These are phyloP conservation scores for Verticillium longisporum DNA, from an alignment of 2,329 filamentous ascomycete species.

Conservation along the genomic window DNA sequence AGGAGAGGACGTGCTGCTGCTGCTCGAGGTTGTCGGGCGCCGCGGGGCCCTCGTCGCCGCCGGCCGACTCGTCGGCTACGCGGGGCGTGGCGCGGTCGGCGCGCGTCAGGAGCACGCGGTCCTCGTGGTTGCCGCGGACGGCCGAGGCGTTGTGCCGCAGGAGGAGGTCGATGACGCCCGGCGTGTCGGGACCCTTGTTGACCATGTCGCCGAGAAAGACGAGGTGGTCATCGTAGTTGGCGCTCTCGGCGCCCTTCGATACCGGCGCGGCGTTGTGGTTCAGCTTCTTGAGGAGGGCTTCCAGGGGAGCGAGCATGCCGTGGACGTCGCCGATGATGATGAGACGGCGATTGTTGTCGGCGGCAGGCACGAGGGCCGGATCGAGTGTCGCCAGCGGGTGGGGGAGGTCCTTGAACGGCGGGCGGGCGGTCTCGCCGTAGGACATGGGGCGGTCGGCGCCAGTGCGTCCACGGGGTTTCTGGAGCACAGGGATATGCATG, in stretches of 20 bases:
- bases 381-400: slow-evolving; percentile 18
- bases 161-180: slow-evolving; percentile 69
- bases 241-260: slow-evolving; percentile 18
- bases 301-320: slow-evolving; percentile 67
- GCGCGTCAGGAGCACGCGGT: slow-evolving; percentile 67
- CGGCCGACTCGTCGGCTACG: slow-evolving; percentile 14
- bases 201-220: slow-evolving; percentile 74
- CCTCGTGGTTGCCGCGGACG: slow-evolving; percentile 91
- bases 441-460: slow-evolving; percentile 26
- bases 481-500: slow-evolving; percentile 7
- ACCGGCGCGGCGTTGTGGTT: slow-evolving; percentile 40
- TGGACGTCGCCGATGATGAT: slow-evolving; percentile 89
- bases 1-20: slow-evolving; percentile 14
- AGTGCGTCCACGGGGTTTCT: slow-evolving; percentile 11
- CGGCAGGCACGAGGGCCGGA: slow-evolving; percentile 21
- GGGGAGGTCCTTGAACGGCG: slow-evolving; percentile 23
- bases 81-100: slow-evolving; percentile 10
- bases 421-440: slow-evolving; percentile 32
- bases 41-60: slow-evolving; percentile 17
- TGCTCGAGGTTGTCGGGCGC: slow-evolving; percentile 9
- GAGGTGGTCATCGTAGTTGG: slow-evolving; percentile 56
- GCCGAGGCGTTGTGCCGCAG: slow-evolving; percentile 68
- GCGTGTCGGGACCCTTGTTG: slow-evolving; percentile 78
- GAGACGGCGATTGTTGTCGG: slow-evolving; percentile 48
- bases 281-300: slow-evolving; percentile 59